Evolutionary conservation across 805 yeast species (phyloP).

Genomic region (Cyberlindnera petersonii): DNA sequence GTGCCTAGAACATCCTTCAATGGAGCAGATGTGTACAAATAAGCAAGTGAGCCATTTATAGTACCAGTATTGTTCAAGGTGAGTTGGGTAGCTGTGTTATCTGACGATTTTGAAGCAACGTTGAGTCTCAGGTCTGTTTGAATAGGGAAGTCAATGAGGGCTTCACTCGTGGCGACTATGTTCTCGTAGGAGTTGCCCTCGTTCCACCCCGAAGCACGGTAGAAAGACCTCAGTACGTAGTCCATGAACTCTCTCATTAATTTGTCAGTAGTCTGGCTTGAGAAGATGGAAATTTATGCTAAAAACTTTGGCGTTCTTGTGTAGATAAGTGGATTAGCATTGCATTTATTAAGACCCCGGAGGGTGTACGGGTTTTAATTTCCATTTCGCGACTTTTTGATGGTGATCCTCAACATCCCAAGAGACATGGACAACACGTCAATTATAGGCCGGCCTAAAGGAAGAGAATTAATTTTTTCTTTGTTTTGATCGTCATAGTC

Average conservation of each 20-base stretch:
- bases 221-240: constrained; percentile 69
- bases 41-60: constrained; percentile 80
- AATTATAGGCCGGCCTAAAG: too few species aligned
- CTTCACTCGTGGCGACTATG: constrained; percentile 64
- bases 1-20: constrained; percentile 50
- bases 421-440: too few species aligned
- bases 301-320: too few species aligned
- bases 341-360: too few species aligned
- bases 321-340: too few species aligned
- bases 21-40: constrained; percentile 65
- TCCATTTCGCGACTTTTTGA: too few species aligned
- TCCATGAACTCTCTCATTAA: constrained; percentile 67
- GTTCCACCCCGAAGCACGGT: constrained; percentile 71
- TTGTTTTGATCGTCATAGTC: too few species aligned
- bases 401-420: too few species aligned
- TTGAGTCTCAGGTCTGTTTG: constrained; percentile 66
- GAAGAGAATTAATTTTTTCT: too few species aligned
- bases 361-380: too few species aligned
- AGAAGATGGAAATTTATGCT: background rate
- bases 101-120: constrained; percentile 67
- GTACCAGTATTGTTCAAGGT: constrained; percentile 59
- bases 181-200: constrained; percentile 73
- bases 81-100: constrained; percentile 66
- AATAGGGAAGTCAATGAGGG: constrained; percentile 65
- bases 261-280: background rate